These are phyloP conservation scores for Xylariales sp. DNA, from an alignment of 2,329 filamentous ascomycete species.

Conservation along the genomic window DNA sequence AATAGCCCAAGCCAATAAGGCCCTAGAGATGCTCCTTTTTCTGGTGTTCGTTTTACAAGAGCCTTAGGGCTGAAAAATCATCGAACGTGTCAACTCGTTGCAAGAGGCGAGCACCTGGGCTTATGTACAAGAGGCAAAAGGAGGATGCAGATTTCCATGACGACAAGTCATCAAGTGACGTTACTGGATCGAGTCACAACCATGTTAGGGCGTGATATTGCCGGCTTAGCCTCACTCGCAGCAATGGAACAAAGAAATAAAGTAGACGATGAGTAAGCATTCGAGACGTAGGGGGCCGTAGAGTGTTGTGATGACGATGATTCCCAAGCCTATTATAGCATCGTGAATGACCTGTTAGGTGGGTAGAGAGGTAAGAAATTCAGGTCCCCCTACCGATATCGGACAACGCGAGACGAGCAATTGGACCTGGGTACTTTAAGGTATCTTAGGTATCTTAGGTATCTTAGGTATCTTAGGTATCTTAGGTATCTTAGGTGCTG, in stretches of 20 bases:
- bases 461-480: too few species aligned
- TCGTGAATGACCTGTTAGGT: background rate
- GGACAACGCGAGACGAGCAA: background rate
- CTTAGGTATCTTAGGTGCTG: background rate
- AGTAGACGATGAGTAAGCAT: background rate
- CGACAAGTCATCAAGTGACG: slow-evolving; percentile 10
- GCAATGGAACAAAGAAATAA: background rate
- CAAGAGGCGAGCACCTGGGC: background rate
- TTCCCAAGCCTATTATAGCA: background rate
- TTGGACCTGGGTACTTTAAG: background rate
- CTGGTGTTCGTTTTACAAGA: background rate
- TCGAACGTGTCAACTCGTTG: background rate
- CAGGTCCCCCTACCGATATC: slow-evolving; percentile 6
- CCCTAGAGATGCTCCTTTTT: background rate
- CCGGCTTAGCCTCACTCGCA: background rate
- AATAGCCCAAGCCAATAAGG: slow-evolving; percentile 4
- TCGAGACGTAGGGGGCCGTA: background rate
- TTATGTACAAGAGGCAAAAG: background rate
- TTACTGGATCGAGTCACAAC: slow-evolving; percentile 2
- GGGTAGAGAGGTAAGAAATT: background rate
- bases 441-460: background rate
- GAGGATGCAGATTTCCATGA: background rate
- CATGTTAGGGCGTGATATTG: background rate
- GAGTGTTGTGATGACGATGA: slow-evolving; percentile 1
- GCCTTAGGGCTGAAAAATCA: slow-evolving; percentile 19